Evolutionary conservation across 2,329 filamentous ascomycete species (phyloP).

Genomic region (Clonostachys solani): DNA sequence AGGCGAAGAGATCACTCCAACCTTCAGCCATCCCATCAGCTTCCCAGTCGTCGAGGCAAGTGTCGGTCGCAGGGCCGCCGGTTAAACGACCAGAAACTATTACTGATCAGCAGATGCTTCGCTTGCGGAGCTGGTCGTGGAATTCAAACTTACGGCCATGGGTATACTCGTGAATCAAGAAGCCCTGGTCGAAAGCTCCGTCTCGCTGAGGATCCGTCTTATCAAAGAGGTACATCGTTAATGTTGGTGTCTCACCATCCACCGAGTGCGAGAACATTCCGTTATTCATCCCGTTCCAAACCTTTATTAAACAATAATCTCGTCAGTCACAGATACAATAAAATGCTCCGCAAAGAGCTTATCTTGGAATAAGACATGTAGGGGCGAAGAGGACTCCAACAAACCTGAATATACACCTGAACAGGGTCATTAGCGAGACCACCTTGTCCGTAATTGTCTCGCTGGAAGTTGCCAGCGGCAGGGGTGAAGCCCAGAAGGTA

Average conservation of each 20-base stretch:
- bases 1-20: conserved; percentile 45
- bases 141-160: conserved; percentile 29
- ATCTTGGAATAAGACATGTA: no score
- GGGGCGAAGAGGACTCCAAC: no score
- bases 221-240: conserved; percentile 46
- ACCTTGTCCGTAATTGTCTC: conserved; percentile 43
- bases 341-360: no score
- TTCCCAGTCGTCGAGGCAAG: conserved; percentile 35
- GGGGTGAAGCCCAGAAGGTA: conserved; percentile 51
- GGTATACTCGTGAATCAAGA: conserved; percentile 49
- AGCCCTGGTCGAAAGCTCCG: conserved; percentile 46
- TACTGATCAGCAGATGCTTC: no score
- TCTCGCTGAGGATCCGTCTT: conserved; percentile 36
- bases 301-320: no score
- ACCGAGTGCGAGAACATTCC: conserved; percentile 35
- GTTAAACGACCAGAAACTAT: conserved; percentile 43
- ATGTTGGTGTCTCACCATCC: not conserved
- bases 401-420: conserved; percentile 40
- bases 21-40: conserved; percentile 46
- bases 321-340: no score
- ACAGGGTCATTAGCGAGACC: conserved; percentile 41
- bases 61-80: conserved; percentile 41
- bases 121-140: conserved; percentile 4
- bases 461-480: conserved; percentile 48
- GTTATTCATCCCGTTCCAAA: conserved; percentile 39